Conservation (phyloP, 257 asterid genomes). For the Mentha longifolia region DNA sequence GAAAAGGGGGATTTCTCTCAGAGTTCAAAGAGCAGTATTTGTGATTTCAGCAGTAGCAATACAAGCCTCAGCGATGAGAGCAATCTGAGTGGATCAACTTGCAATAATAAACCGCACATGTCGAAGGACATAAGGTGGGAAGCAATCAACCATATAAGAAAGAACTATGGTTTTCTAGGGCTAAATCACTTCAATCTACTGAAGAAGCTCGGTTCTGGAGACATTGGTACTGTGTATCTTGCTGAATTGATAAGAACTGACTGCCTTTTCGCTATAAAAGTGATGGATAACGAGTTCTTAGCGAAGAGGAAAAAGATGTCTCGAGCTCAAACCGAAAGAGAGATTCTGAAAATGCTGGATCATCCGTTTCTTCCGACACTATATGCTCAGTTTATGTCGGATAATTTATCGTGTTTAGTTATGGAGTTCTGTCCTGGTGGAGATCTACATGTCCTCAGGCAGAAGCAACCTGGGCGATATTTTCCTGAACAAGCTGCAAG, state of each 20-base stretch:
- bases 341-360: constrained; percentile 82
- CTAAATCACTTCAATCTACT: constrained; percentile 72
- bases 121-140: constrained; percentile 82
- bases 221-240: constrained; percentile 87
- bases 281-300: constrained; percentile 88
- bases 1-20: constrained; percentile 75
- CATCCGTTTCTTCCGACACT: constrained; percentile 97
- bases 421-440: constrained; percentile 99
- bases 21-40: constrained; percentile 86
- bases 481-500: constrained; percentile 91
- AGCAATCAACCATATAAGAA: constrained; percentile 60
- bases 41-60: constrained; percentile 84
- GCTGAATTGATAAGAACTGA: constrained; percentile 70
- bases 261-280: constrained; percentile 83
- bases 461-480: constrained; percentile 76
- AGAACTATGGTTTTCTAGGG: constrained; percentile 69
- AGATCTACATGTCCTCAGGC: constrained; percentile 89
- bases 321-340: constrained; percentile 92
- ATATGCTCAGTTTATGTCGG: constrained; percentile 85
- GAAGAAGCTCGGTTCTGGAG: constrained; percentile 88
- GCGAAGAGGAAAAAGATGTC: constrained; percentile 74
- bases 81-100: constrained; percentile 70
- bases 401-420: constrained; percentile 78
- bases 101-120: constrained; percentile 84
- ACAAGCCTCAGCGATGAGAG: constrained; percentile 81